Conservation (phyloP, 1,139 yeast genomes). For the Magnusiomyces suaveolens region DNA sequence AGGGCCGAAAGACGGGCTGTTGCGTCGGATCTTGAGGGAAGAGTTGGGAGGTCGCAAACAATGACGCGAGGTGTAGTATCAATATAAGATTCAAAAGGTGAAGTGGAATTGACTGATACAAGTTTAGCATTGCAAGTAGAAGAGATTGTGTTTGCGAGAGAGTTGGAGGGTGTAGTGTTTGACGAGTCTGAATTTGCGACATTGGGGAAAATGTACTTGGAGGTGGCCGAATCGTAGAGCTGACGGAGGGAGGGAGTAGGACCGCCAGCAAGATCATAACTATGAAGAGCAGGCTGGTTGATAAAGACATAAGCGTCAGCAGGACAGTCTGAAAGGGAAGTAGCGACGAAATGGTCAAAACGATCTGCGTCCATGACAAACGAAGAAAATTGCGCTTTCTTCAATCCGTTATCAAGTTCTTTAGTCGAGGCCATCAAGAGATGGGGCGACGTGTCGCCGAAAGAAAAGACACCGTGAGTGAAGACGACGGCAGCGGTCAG, state of each 20-base stretch:
- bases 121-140: constrained; percentile 8
- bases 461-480: constrained; percentile 16
- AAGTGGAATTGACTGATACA: constrained; percentile 23
- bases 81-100: constrained; percentile 23
- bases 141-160: neutral
- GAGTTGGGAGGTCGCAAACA: constrained; percentile 22
- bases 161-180: constrained; percentile 3
- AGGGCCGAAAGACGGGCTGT: constrained; percentile 18
- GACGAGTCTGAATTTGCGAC: constrained; percentile 3
- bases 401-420: constrained; percentile 8
- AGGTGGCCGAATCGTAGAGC: constrained; percentile 22
- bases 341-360: constrained; percentile 16
- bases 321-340: constrained; percentile 25
- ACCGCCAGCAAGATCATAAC: constrained; percentile 24
- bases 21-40: constrained; percentile 15
- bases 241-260: constrained; percentile 21
- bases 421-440: constrained; percentile 10
- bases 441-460: constrained; percentile 21
- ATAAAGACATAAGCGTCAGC: constrained; percentile 34
- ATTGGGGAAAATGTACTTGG: constrained; percentile 16
- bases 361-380: constrained; percentile 11
- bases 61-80: constrained; percentile 29
- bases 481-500: constrained; percentile 7
- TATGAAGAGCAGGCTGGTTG: constrained; percentile 30
- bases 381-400: constrained; percentile 5